Evolutionary conservation across 2,329 filamentous ascomycete genomes (phyloP), one percentile per base, ranked within the genome.

Genomic region (Coniochaeta pulveracea): DNA sequence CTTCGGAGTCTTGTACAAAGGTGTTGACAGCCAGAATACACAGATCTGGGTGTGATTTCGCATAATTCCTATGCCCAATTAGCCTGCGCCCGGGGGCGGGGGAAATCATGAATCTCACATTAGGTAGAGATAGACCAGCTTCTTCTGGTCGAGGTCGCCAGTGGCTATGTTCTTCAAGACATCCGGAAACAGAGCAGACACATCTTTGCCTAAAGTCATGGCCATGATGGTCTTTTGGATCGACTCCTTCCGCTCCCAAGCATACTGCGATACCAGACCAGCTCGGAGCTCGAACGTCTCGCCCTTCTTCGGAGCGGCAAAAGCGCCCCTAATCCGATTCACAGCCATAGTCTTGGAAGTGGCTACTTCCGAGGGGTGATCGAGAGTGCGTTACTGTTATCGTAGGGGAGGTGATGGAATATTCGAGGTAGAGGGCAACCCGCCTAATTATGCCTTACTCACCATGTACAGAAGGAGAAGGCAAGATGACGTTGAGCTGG

Each of bases 151-250:
- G 42, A 98, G 64, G 52, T 98, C 91, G 28, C 63, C 68, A 1
- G 91, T 98, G 37, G 91, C 91, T 58, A 98, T 98, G 54, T 98
- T 98, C 72, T 98, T 98, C 43, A 98, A 67, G 21, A 98, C 91
- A 54, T 98, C 91, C 2, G 91, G 91, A 56, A 98, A 98, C 43
- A 98, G 66, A 36, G 88, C 84, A 34, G 91, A 98, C 39, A 98
- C 91, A 62, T 98, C 91, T 61, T 98, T 98, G 57, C 91, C 91
- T 47, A 98, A 60, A 2, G 91, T 98, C 91, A 98, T 98, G 55
- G 91, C 88, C 88, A 96, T 96, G 64, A 98, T 98, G 43, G 91
- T 98, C 71, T 94, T 96, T 57, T 98, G 91, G 48, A 98, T 98
- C 16, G 91, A 84, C 66, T 98, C 91, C 61, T 98, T 98, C 51